Evolutionary conservation across 2,329 filamentous ascomycete species (phyloP).

Genomic region (Aspergillus tubingensis): DNA sequence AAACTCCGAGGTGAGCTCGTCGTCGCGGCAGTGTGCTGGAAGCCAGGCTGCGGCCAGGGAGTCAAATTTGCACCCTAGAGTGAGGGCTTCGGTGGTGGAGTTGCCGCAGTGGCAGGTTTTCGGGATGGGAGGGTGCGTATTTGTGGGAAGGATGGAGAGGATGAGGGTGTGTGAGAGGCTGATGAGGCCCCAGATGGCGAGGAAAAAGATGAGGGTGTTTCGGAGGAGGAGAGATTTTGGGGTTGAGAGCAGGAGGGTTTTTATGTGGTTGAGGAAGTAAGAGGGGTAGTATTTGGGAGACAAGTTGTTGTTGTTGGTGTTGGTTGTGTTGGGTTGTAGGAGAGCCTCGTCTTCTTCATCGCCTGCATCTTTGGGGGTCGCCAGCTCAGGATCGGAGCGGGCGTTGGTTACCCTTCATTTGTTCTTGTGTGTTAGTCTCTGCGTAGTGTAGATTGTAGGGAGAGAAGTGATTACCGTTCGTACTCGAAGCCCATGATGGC

Average conservation of each 20-base stretch:
- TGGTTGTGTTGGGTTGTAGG: not conserved
- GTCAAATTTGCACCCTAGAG: conserved; percentile 37
- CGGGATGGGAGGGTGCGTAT: not conserved
- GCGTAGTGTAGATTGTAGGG: not conserved
- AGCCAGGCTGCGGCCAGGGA: conserved; percentile 40
- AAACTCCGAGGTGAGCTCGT: conserved; percentile 37
- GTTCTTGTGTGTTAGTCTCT: not conserved
- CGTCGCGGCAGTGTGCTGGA: conserved; percentile 36
- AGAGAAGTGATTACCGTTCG: not conserved
- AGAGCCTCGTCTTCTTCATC: not conserved
- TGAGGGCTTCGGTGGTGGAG: conserved; percentile 29
- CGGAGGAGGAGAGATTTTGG: not conserved
- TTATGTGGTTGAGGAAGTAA: not conserved
- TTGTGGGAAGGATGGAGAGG: not conserved
- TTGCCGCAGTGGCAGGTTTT: conserved; percentile 36
- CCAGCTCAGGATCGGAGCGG: not conserved
- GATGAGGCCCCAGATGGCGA: not conserved
- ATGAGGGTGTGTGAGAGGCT: not conserved
- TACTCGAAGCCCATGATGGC: not conserved
- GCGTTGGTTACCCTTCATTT: not conserved
- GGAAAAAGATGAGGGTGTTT: not conserved
- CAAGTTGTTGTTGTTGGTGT: too few species aligned
- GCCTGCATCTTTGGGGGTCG: not conserved
- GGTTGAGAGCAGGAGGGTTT: not conserved
- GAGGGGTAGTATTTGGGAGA: not conserved